Evolutionary conservation across 768 basidiomycete genomes (phyloP), one percentile per base, ranked within the genome.

Genomic region (Hortiboletus flavorubellus): DNA sequence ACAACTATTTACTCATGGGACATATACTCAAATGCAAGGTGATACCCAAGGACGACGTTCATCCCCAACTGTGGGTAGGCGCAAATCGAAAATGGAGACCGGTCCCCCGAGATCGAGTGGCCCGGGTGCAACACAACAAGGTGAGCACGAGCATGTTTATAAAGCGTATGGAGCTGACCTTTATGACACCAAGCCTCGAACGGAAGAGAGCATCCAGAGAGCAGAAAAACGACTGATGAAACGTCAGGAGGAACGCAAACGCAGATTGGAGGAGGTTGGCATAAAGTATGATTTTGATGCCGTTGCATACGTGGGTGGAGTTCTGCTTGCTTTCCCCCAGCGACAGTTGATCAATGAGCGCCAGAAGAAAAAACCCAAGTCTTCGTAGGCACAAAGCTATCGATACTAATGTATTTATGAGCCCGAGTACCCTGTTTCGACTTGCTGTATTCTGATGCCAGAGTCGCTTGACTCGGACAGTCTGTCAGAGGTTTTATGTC

Each of bases 51-150:
- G 92, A 95, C 26, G 72, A 95, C 57, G 84, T 98, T 2, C 96
- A 98, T 69, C 90, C 94, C 12, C 85, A 96, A 66, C 73, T 98
- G 2, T 99, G 97, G 97, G 77, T 95, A 11, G 96, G 97, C n/a
- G 92, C 95, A 18, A 97, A 98, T 75, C 83, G 89, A 62, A 94
- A 92, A 69, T 98, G 89, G 86, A 78, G 86, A 59, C 71, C 74
- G 4, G 81, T 98, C 11, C 95, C 97, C 0, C 73, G 72, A 16
- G 86, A 84, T 50, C 84, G 87, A 46, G 71, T 95, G 44, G 83
- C 82, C 34, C 79, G 90, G 51, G 73, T 81, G 10, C 79, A 82
- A 56, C 90, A 96, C 63, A 93, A 96, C 72, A 93, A 91, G 80
- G 95, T 93, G 45, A 48, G 15, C 59, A 55, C 18, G 10, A 8